Evolutionary conservation across 495 filamentous ascomycete genomes (phyloP).

Genomic region (Aspergillus cavernicola): DNA sequence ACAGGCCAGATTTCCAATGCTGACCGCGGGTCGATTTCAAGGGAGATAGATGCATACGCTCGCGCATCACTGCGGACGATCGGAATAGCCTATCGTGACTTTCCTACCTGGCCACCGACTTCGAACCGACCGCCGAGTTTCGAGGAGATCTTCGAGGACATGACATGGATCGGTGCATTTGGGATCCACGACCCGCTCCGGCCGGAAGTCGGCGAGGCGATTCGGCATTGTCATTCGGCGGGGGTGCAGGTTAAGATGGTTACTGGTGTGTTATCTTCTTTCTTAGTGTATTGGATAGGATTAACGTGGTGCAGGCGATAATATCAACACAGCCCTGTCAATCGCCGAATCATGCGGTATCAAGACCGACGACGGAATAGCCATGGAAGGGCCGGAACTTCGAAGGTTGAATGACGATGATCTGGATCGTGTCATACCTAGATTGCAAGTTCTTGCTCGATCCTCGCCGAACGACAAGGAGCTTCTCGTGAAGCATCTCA

Average conservation of each 20-base stretch:
- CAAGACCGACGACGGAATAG: constrained; percentile 58
- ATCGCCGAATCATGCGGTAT: constrained; percentile 89
- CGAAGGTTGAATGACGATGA: constrained; percentile 65
- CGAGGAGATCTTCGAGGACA: constrained; percentile 43
- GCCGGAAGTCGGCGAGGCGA: constrained; percentile 71
- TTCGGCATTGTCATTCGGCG: constrained; percentile 67
- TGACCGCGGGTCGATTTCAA: background rate
- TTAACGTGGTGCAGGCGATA: background rate
- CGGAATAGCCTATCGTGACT: constrained; percentile 59
- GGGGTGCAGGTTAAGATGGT: constrained; percentile 89
- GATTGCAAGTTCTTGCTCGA: constrained; percentile 76
- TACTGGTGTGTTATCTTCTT: constrained; percentile 54
- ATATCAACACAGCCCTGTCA: constrained; percentile 67
- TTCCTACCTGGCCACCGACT: constrained; percentile 61
- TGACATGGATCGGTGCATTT: constrained; percentile 60
- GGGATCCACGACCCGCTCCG: constrained; percentile 67
- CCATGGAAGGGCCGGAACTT: constrained; percentile 84
- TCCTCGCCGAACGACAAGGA: constrained; percentile 88
- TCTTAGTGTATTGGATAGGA: no score
- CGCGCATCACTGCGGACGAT: constrained; percentile 59
- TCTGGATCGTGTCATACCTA: constrained; percentile 69
- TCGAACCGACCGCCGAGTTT: constrained; percentile 46
- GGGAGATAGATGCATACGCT: background rate
- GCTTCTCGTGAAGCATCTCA: constrained; percentile 69
- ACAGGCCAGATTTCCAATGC: background rate